These are phyloP conservation scores for Sodiomyces alkalinus DNA, from an alignment of 2,329 filamentous ascomycete genomes.

Conservation along the genomic window DNA sequence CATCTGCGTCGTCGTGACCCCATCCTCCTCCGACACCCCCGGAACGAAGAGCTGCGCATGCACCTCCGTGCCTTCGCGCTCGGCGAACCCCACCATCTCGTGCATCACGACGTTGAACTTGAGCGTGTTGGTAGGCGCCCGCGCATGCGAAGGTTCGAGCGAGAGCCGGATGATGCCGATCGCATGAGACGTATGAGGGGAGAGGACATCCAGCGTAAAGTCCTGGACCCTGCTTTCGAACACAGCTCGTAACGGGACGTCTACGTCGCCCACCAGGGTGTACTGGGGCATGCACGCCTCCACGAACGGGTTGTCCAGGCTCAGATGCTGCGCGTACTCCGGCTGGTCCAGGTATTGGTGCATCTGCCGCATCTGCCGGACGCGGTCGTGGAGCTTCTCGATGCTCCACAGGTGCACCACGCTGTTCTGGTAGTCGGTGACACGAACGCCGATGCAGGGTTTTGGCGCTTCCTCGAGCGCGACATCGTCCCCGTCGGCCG, in stretches of 20 bases:
- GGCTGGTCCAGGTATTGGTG: slow-evolving; percentile 92
- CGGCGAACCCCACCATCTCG: slow-evolving; percentile 84
- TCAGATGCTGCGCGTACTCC: slow-evolving; percentile 86
- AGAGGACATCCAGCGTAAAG: slow-evolving; percentile 78
- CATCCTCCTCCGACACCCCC: slow-evolving; percentile 75
- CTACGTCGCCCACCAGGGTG: slow-evolving; percentile 81
- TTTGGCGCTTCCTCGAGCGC: slow-evolving; percentile 70
- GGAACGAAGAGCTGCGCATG: slow-evolving; percentile 96
- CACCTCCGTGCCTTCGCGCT: slow-evolving; percentile 87
- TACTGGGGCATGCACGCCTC: slow-evolving; percentile 86
- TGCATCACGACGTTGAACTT: slow-evolving; percentile 99
- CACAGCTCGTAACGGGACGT: slow-evolving; percentile 82
- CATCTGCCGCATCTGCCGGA: slow-evolving; percentile 89
- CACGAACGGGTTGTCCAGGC: slow-evolving; percentile 82
- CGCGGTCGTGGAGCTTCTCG: slow-evolving; percentile 75
- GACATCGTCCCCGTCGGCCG: slow-evolving; percentile 68
- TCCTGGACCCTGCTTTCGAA: slow-evolving; percentile 93
- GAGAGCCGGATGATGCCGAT: slow-evolving; percentile 85
- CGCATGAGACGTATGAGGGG: slow-evolving; percentile 80
- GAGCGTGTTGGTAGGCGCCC: slow-evolving; percentile 78
- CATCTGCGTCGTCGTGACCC: slow-evolving; percentile 90
- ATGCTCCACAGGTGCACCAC: slow-evolving; percentile 91
- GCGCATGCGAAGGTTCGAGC: slow-evolving; percentile 81
- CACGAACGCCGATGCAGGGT: slow-evolving; percentile 78
- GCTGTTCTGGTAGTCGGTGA: slow-evolving; percentile 76